Percentiles rank a stretch among this genome's conserved stretches.
Conservation (phyloP, 2,329 filamentous ascomycete species). For the Fusarium palustre region DNA sequence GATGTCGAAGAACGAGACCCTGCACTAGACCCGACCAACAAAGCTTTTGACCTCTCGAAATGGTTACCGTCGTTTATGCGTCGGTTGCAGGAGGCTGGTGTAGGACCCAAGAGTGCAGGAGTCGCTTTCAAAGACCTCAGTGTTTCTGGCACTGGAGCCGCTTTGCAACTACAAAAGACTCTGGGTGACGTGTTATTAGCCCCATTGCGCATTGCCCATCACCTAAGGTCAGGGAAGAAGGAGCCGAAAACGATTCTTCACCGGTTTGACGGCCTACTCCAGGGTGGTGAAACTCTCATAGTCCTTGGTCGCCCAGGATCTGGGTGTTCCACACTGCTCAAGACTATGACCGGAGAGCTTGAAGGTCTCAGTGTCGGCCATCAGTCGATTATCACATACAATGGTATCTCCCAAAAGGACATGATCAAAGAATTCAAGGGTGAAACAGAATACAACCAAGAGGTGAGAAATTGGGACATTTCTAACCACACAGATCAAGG, state of each 20-base stretch:
- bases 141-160: conserved; percentile 55
- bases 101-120: conserved; percentile 41
- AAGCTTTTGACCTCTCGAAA: conserved; percentile 28
- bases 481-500: rapidly evolving
- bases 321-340: conserved; percentile 38
- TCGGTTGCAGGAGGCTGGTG: conserved; percentile 2
- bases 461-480: conserved; percentile 55
- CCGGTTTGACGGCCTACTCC: conserved; percentile 16
- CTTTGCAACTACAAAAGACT: conserved; percentile 53
- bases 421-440: conserved; percentile 72
- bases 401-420: conserved; percentile 65
- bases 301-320: conserved; percentile 55
- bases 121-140: conserved; percentile 58
- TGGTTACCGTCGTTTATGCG: conserved; percentile 24
- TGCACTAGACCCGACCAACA: conserved; percentile 11
- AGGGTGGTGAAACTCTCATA: conserved; percentile 22
- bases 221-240: conserved; percentile 1
- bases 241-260: conserved; percentile 29
- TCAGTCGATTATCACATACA: conserved; percentile 68
- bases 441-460: conserved; percentile 79
- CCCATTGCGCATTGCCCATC: conserved; percentile 11
- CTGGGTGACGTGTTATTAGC: conserved; percentile 48
- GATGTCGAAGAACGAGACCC: conserved; percentile 7
- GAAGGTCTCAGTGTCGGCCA: conserved; percentile 66
- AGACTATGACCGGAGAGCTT: conserved; percentile 29